phyloP scores from a whole-genome alignment of 2,329 filamentous ascomycete genomes.

The Madurella mycetomatis region DNA sequence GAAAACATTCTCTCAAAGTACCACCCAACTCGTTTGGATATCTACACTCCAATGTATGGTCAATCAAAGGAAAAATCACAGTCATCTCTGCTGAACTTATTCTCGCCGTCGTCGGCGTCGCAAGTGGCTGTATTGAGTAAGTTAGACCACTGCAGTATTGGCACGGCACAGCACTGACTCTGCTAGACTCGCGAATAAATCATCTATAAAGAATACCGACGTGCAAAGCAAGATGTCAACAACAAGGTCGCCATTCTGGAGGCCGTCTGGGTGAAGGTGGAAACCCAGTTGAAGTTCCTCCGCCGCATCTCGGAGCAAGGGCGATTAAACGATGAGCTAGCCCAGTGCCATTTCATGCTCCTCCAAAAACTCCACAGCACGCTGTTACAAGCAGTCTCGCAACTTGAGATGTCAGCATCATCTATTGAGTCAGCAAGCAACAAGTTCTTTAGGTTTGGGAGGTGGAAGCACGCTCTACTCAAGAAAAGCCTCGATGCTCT shows the following conservation, averaged over 20 bases:
- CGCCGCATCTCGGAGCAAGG: background rate
- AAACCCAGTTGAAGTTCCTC: background rate
- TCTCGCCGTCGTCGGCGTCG: background rate
- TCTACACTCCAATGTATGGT: background rate
- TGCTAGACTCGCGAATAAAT: background rate
- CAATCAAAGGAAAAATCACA: too few species aligned
- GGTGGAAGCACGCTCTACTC: conserved; percentile 2
- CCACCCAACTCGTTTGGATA: background rate
- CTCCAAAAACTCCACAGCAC: background rate
- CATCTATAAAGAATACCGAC: background rate
- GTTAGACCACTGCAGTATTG: background rate
- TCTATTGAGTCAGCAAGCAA: background rate
- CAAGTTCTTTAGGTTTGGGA: background rate
- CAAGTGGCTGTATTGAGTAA: background rate
- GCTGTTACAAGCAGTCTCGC: background rate
- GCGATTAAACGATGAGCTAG: conserved; percentile 1
- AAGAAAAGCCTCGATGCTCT: conserved; percentile 1
- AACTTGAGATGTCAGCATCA: background rate
- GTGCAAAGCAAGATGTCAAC: background rate
- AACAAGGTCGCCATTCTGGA: conserved; percentile 1
- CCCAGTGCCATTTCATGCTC: conserved; percentile 4
- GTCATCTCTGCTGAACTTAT: background rate
- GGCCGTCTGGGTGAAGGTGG: conserved; percentile 1
- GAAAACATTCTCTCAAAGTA: background rate
- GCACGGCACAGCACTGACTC: background rate